Evolutionary conservation across 495 filamentous ascomycete species (phyloP).

Genomic region (Penicillium psychrofluorescens): DNA sequence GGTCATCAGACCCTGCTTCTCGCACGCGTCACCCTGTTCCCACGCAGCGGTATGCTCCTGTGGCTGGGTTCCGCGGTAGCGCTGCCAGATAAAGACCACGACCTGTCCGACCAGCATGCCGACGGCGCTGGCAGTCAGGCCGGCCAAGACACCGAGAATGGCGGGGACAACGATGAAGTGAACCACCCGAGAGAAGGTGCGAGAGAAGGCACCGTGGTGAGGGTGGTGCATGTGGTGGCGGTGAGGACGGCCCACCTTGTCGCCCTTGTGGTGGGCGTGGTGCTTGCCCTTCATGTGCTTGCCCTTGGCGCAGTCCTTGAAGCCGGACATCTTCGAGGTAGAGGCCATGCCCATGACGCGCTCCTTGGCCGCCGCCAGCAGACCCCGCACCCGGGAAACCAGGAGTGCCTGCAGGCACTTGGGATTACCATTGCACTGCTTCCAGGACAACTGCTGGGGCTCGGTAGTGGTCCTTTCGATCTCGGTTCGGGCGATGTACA

Average conservation of each 20-base stretch:
- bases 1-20: slow-evolving; percentile 37
- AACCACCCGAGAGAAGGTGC: slow-evolving; percentile 36
- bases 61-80: slow-evolving; percentile 27
- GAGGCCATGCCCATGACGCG: slow-evolving; percentile 25
- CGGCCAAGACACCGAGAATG: slow-evolving; percentile 40
- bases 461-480: slow-evolving; percentile 29
- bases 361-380: slow-evolving; percentile 33
- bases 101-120: slow-evolving; percentile 48
- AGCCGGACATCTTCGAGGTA: slow-evolving; percentile 24
- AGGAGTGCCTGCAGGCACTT: slow-evolving; percentile 35
- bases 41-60: slow-evolving; percentile 22
- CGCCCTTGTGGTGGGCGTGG: neutral
- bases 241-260: slow-evolving; percentile 14
- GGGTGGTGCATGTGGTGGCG: slow-evolving; percentile 17
- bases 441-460: slow-evolving; percentile 29
- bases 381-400: slow-evolving; percentile 28
- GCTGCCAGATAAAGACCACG: slow-evolving; percentile 43
- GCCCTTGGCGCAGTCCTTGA: slow-evolving; percentile 15
- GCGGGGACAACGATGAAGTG: slow-evolving; percentile 43
- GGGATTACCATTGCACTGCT: slow-evolving; percentile 31
- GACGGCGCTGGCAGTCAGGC: slow-evolving; percentile 42
- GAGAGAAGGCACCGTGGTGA: slow-evolving; percentile 33
- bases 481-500: slow-evolving; percentile 30
- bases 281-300: slow-evolving; percentile 12
- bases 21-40: slow-evolving; percentile 27